phyloP scores from a whole-genome alignment of 371 early-diverging fungal species.

The Mortierella sp. region DNA sequence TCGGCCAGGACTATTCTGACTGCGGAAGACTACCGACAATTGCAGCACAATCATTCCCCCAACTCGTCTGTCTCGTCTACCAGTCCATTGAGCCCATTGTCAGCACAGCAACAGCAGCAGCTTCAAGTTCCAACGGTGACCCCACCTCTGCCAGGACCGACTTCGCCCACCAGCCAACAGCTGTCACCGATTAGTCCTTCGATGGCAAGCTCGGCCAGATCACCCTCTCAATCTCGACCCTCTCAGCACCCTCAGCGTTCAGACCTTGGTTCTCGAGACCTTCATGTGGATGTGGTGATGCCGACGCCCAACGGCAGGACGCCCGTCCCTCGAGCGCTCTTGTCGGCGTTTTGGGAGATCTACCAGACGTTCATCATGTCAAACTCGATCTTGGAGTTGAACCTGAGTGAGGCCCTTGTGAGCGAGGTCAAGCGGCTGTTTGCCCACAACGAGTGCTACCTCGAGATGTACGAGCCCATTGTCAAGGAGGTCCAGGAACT shows the following conservation, averaged over 20 bases:
- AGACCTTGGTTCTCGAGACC: not conserved
- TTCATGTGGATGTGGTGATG: not conserved
- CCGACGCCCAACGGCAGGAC: conserved; percentile 14
- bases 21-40: conserved; percentile 25
- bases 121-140: not conserved
- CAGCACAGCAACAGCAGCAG: conserved; percentile 2
- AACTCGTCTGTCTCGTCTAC: not conserved
- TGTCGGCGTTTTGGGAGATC: conserved; percentile 47
- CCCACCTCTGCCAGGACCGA: not conserved
- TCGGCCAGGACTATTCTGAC: conserved; percentile 18
- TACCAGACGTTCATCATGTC: conserved; percentile 42
- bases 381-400: conserved; percentile 32
- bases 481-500: conserved; percentile 41
- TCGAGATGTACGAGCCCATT: conserved; percentile 54
- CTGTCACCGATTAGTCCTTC: not conserved
- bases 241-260: not conserved
- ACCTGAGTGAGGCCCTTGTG: conserved; percentile 23
- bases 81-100: not conserved
- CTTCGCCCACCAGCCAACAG: not conserved
- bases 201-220: not conserved
- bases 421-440: conserved; percentile 26
- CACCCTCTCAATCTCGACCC: not conserved
- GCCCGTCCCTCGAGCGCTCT: conserved; percentile 31
- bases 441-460: conserved; percentile 20
- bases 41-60: not conserved